Evolutionary conservation across 768 basidiomycete species (phyloP).

Genomic region (Trametes cubensis): DNA sequence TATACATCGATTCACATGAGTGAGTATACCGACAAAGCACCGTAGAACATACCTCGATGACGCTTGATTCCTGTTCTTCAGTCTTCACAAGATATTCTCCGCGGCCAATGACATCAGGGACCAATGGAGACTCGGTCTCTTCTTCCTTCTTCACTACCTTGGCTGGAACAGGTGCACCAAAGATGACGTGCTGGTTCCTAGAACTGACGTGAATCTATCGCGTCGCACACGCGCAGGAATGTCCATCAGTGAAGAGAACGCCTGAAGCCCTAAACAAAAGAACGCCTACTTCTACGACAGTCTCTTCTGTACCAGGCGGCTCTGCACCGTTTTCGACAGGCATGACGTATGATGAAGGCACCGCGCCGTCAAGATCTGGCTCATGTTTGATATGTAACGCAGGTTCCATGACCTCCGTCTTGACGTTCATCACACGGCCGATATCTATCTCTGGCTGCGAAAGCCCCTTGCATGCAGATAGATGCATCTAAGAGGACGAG

Average conservation of each 20-base stretch:
- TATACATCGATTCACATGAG: background rate
- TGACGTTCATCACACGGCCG: background rate
- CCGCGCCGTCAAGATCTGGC: too few relatives aligned
- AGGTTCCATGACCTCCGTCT: background rate
- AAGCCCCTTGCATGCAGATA: background rate
- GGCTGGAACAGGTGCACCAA: background rate
- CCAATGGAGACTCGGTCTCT: background rate
- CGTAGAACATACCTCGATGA: slow-evolving; percentile 1
- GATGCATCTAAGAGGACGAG: background rate
- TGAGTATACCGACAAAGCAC: background rate
- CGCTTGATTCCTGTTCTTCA: slow-evolving; percentile 4
- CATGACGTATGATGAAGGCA: background rate
- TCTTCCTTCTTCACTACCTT: slow-evolving; percentile 7
- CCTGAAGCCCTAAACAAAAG: background rate
- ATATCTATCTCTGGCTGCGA: too few relatives aligned
- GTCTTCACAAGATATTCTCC: background rate
- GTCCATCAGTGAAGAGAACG: background rate
- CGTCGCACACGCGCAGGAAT: too few relatives aligned
- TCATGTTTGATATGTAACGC: too few relatives aligned
- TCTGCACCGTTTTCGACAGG: background rate
- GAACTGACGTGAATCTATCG: slow-evolving; percentile 5
- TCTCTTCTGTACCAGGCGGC: background rate
- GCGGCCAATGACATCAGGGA: too few relatives aligned
- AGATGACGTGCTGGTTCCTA: background rate
- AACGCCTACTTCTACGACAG: background rate